phyloP scores from a whole-genome alignment of 1,139 yeast species.

The Pichia sp. region DNA sequence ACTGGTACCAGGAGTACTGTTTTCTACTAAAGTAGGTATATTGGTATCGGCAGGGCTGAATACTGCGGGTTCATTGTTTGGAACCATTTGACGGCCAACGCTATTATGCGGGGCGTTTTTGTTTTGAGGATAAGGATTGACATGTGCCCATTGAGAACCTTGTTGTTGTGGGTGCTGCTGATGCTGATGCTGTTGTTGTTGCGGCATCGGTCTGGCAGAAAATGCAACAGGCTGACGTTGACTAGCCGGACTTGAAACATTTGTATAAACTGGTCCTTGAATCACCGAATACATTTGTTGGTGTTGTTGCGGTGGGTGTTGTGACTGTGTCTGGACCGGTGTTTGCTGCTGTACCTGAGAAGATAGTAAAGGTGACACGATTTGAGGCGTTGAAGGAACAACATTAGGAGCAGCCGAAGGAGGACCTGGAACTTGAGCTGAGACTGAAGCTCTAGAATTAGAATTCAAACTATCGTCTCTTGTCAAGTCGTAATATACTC shows the following conservation, averaged over 20 bases:
- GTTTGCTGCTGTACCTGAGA: background rate
- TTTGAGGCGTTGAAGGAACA: background rate
- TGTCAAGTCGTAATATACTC: constrained; percentile 1
- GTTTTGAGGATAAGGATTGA: background rate
- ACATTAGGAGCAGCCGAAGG: background rate
- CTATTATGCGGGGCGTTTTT: background rate
- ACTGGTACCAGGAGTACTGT: background rate
- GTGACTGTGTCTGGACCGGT: background rate
- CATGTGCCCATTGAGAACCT: background rate
- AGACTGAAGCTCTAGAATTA: background rate
- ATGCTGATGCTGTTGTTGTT: background rate
- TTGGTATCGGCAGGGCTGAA: background rate
- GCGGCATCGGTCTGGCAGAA: background rate
- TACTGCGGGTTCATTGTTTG: background rate
- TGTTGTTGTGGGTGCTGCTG: background rate
- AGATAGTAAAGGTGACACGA: background rate
- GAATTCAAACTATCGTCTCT: background rate
- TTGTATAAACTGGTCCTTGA: background rate
- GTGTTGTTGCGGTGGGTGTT: constrained; percentile 2
- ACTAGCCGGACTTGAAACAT: background rate
- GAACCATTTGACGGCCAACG: background rate
- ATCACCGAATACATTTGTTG: background rate
- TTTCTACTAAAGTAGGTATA: background rate
- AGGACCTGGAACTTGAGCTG: background rate
- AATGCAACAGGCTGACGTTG: background rate